Evolutionary conservation across 805 yeast species (phyloP).

Genomic region (Teunomyces pallodes): DNA sequence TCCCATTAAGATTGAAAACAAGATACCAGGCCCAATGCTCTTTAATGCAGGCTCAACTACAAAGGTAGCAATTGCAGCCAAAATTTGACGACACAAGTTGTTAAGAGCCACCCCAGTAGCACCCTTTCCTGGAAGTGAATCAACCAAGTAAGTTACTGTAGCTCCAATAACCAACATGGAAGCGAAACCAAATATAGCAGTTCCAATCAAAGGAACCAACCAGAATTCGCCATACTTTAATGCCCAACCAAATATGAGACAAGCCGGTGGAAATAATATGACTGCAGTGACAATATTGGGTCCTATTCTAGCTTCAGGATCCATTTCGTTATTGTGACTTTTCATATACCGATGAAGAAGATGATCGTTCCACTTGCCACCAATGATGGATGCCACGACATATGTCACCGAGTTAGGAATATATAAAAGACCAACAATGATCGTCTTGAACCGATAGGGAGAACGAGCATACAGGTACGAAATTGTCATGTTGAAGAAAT

Average conservation of each 20-base stretch:
- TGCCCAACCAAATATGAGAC: conserved; percentile 82
- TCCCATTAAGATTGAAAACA: conserved; percentile 66
- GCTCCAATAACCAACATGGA: conserved; percentile 83
- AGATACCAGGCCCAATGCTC: conserved; percentile 70
- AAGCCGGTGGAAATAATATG: conserved; percentile 56
- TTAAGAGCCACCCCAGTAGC: conserved; percentile 87
- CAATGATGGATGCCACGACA: conserved; percentile 69
- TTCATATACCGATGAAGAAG: conserved; percentile 51
- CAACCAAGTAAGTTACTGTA: conserved; percentile 77
- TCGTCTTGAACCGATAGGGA: conserved; percentile 69
- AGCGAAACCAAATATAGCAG: conserved; percentile 78
- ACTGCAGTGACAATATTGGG: conserved; percentile 71
- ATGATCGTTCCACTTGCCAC: conserved; percentile 77
- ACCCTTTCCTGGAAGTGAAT: conserved; percentile 81
- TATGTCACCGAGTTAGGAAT: conserved; percentile 83
- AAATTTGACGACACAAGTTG: conserved; percentile 66
- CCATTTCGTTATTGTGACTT: conserved; percentile 58
- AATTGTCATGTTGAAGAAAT: conserved; percentile 72
- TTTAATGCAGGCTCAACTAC: conserved; percentile 65
- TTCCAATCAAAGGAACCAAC: conserved; percentile 79
- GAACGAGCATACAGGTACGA: conserved; percentile 56
- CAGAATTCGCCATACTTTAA: conserved; percentile 63
- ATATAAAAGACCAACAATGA: conserved; percentile 71
- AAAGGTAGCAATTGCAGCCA: conserved; percentile 78
- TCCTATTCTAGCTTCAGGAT: conserved; percentile 78